Evolutionary conservation across 23 red algal genomes (phyloP).

Genomic region (Agarophyton chilense): DNA sequence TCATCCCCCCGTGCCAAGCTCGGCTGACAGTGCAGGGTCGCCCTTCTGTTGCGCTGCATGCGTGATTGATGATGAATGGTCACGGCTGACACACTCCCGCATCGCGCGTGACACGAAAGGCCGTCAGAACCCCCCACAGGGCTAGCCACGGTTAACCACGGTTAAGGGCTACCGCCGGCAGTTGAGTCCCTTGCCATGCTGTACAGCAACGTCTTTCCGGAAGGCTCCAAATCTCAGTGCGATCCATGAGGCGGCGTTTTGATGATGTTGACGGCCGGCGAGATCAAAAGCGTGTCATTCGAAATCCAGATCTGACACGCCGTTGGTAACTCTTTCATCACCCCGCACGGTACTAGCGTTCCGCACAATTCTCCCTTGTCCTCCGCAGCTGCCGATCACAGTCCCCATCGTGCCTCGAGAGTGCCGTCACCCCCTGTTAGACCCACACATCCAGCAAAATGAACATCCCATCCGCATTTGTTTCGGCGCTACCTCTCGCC

Average conservation of each 20-base stretch:
- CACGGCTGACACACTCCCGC: no score
- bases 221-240: background rate
- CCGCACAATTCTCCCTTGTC: no score
- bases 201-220: background rate
- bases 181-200: background rate
- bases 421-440: background rate
- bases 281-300: background rate
- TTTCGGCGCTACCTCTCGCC: background rate
- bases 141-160: no score
- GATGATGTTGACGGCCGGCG: slow-evolving; percentile 22
- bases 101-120: no score
- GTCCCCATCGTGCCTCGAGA: background rate
- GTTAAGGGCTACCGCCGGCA: no score
- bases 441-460: background rate
- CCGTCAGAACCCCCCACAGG: no score
- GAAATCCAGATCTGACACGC: no score
- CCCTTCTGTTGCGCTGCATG: no score
- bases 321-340: no score
- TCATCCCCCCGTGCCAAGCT: no score
- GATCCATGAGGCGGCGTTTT: background rate
- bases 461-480: slow-evolving; percentile 10
- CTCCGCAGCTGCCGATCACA: background rate
- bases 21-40: background rate
- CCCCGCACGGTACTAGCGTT: no score
- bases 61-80: no score